Base-by-base conservation (phyloP, 305 asterid species). In the Rubia occidens region DNA sequence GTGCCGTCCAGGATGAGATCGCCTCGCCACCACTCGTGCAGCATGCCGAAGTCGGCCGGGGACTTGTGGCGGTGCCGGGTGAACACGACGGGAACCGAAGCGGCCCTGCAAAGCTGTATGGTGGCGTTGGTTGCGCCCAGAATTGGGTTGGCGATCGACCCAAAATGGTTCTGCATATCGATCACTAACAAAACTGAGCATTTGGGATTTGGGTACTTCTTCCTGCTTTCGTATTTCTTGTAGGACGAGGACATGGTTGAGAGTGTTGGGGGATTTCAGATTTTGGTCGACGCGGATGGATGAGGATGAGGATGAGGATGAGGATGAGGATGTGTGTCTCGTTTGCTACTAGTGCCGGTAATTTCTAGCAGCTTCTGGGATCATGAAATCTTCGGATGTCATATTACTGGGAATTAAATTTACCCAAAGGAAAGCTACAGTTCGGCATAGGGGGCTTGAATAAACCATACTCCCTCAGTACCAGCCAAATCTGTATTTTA, bases 11-110 rank as follows among this genome's bases (percentile, higher is more conserved):
- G 67, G 77, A 87, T 83, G 66, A 87, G 76, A 58, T 85, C 85
- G 13, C 89, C 88, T 61, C 77, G 14, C 95, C 95, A 89, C 96
- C 96, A 89, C 84, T 89, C 95, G 35, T 72, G 26, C 13, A 89
- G 73, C 87, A 83, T 83, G 47, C 86, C 85, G 65, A 70, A 72
- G 73, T 84, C 91, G 43, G 77, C 82, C 44, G 81, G 87, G 56
- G 90, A 79, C 71, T 78, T 79, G 76, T 89, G 95, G 77, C 78
- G 7, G 85, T 89, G 96, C 72, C 96, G 89, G 26, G 96, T 89
- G 86, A 84, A 87, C 77, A 87, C 67, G 9, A 89, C 75, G 18
- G 91, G 95, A 20, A 87, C 18, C n/a, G 85, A 84, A 14, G 87
- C 74, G 42, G 76, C 75, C 14, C 96, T 83, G 74, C 89, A 89